Conservation (phyloP, 805 yeast species). For the Diddensiella caesifluorescens region DNA sequence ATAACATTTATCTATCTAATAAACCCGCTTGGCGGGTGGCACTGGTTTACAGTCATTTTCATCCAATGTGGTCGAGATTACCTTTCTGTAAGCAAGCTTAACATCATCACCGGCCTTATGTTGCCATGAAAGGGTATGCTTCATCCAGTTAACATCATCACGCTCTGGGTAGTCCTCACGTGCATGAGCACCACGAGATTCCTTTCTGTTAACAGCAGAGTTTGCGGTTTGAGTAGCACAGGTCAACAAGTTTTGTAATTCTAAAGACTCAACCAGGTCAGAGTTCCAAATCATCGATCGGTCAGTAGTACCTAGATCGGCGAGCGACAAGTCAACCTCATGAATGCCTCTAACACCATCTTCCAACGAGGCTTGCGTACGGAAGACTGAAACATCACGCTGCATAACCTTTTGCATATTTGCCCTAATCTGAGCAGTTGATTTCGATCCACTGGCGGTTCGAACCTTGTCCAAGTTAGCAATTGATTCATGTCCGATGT, state of each 20-base stretch:
- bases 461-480: constrained; percentile 86
- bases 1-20: constrained; percentile 43
- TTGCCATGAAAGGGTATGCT: constrained; percentile 95
- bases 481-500: constrained; percentile 82
- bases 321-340: constrained; percentile 67
- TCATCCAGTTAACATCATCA: constrained; percentile 97
- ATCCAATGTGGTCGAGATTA: constrained; percentile 78
- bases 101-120: constrained; percentile 61
- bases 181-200: constrained; percentile 99
- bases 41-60: constrained; percentile 90
- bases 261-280: constrained; percentile 92
- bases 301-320: constrained; percentile 80
- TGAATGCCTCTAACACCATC: constrained; percentile 80
- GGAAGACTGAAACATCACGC: constrained; percentile 92
- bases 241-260: constrained; percentile 91
- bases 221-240: constrained; percentile 95
- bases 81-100: constrained; percentile 77
- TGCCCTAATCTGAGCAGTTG: constrained; percentile 85
- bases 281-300: constrained; percentile 99
- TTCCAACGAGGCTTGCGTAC: constrained; percentile 87
- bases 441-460: constrained; percentile 71
- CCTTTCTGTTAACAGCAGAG: constrained; percentile 91
- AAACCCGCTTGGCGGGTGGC: constrained; percentile 95
- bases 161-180: constrained; percentile 96
- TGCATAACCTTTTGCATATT: constrained; percentile 97